Conservation (phyloP, 208 protist genomes). For the Crithidia mellificae region DNA sequence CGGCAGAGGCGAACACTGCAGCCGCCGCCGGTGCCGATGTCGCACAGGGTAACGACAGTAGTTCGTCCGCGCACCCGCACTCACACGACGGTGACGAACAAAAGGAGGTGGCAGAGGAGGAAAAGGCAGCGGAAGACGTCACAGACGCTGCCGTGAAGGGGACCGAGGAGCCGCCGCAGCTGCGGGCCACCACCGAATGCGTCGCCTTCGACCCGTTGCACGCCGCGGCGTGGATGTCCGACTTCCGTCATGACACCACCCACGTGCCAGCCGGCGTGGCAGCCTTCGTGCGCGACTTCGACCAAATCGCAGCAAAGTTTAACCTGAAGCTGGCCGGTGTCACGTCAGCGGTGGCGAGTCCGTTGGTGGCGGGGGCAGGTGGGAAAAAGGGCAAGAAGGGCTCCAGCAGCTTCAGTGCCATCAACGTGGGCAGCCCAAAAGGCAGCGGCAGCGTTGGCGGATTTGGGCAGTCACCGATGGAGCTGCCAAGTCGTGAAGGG, state of each 20-base stretch:
- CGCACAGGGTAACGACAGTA: no score
- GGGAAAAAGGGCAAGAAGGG: conserved; percentile 21
- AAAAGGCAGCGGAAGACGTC: neutral
- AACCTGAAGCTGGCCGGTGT: conserved; percentile 9
- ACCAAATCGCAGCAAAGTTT: conserved; percentile 6
- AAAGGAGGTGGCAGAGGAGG: neutral
- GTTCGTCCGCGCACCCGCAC: no score
- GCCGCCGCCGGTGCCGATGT: no score
- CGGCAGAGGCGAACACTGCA: neutral
- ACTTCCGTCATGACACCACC: conserved; percentile 34
- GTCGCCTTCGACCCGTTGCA: conserved; percentile 45
- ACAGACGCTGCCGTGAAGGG: neutral
- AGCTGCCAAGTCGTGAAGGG: conserved; percentile 1
- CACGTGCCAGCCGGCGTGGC: conserved; percentile 49
- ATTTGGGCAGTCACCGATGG: conserved; percentile 1
- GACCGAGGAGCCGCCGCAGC: conserved; percentile 11
- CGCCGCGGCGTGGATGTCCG: conserved; percentile 41
- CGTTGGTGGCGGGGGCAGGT: neutral
- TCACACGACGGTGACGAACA: no score
- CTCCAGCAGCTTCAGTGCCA: neutral
- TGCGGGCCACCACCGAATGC: conserved; percentile 24
- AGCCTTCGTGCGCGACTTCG: conserved; percentile 32
- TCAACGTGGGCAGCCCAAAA: conserved; percentile 9
- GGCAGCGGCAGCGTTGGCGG: neutral
- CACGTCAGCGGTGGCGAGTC: neutral